A percentile compares a stretch with the other conserved stretches of the same genome.
Conservation (phyloP, 495 filamentous ascomycete species). For the Astrothelium subdiscretum region DNA sequence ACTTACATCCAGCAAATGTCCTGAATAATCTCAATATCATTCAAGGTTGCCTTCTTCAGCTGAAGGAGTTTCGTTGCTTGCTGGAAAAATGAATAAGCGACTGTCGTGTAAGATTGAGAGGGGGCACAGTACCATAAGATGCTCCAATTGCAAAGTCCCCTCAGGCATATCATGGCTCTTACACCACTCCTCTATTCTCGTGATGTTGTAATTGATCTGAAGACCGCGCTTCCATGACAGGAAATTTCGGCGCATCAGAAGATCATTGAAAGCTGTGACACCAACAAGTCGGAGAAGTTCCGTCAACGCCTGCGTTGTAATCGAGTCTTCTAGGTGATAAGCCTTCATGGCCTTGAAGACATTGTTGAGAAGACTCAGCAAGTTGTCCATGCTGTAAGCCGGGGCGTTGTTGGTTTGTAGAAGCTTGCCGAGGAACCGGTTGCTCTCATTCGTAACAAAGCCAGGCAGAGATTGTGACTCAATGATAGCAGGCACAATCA, state of each 20-base stretch:
- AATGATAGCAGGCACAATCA: constrained; percentile 99
- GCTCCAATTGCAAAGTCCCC: constrained; percentile 92
- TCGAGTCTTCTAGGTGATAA: constrained; percentile 91
- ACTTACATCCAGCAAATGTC: constrained; percentile 99
- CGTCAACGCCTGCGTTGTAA: constrained; percentile 88
- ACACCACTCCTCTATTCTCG: constrained; percentile 98
- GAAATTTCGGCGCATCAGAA: constrained; percentile 96
- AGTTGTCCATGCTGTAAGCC: constrained; percentile 97
- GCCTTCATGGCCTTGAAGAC: constrained; percentile 97
- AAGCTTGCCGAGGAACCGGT: constrained; percentile 94
- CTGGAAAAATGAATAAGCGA: constrained; percentile 28
- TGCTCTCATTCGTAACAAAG: constrained; percentile 97
- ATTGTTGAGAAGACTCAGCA: constrained; percentile 90
- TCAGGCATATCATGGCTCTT: constrained; percentile 99
- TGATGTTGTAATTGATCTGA: constrained; percentile 99
- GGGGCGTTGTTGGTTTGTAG: constrained; percentile 76
- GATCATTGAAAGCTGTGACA: constrained; percentile 97
- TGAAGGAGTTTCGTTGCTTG: constrained; percentile 98
- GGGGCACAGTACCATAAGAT: constrained; percentile 63
- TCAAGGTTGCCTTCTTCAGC: constrained; percentile 96
- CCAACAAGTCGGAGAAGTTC: constrained; percentile 90
- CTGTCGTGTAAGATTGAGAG: not conserved
- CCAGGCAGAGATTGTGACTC: constrained; percentile 96
- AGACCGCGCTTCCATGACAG: constrained; percentile 98
- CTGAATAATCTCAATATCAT: constrained; percentile 99